phyloP scores from a whole-genome alignment of 441 rosid genomes.

The Euphorbia schlechtendalii region DNA sequence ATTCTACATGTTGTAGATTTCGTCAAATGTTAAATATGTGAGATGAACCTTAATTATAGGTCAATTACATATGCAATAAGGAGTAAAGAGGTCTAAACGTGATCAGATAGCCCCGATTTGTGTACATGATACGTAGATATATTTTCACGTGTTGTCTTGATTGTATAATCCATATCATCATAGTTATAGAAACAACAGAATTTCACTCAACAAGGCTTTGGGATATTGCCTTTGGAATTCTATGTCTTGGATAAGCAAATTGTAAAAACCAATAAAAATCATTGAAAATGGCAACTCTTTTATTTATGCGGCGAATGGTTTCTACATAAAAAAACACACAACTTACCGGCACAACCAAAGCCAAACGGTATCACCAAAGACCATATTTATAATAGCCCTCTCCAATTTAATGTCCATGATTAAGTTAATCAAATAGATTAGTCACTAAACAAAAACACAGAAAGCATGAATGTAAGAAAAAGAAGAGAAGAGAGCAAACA shows the following conservation, averaged over 20 bases:
- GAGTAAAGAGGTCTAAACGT: no score
- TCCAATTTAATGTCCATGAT: background rate
- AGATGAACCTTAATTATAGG: no score
- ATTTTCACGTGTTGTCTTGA: background rate
- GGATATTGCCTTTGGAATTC: background rate
- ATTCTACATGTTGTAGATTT: no score
- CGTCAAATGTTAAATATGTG: no score
- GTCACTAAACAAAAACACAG: background rate
- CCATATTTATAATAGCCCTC: no score
- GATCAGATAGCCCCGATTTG: no score
- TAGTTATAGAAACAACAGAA: background rate
- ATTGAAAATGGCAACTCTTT: background rate
- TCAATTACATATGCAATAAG: no score
- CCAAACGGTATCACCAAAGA: slow-evolving; percentile 10
- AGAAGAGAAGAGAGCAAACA: slow-evolving; percentile 23
- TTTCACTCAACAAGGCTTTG: background rate
- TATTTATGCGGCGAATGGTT: slow-evolving; percentile 18
- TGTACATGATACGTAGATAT: no score
- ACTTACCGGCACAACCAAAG: slow-evolving; percentile 15
- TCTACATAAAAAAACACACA: background rate
- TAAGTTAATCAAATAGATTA: background rate
- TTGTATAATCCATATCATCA: background rate
- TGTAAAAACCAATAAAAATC: slow-evolving; percentile 3
- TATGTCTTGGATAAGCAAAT: background rate
- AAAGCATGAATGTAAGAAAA: slow-evolving; percentile 17